Evolutionary conservation across 1,284 basidiomycete species (phyloP).

Genomic region (Ustilago tritici): DNA sequence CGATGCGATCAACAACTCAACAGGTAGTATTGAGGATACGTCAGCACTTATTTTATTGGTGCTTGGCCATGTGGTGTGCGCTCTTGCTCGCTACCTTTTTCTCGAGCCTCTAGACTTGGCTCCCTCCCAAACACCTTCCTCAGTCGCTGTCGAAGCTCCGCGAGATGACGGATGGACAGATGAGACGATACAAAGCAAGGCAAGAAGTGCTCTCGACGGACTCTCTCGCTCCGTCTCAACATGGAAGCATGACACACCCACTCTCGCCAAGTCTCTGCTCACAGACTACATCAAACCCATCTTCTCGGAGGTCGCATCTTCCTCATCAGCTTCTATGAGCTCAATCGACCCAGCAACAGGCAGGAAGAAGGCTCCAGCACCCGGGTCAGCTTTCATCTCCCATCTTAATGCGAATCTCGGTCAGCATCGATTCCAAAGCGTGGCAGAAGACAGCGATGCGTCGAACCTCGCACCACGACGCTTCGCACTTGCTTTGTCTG

Average conservation of each 20-base stretch:
- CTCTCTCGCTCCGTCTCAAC: neutral
- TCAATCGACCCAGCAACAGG: conserved; percentile 28
- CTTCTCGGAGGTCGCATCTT: conserved; percentile 21
- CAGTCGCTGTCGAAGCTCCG: neutral
- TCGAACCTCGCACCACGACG: conserved; percentile 16
- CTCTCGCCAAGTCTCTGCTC: conserved; percentile 19
- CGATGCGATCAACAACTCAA: no score
- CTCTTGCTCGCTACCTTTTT: conserved; percentile 19
- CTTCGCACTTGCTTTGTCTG: conserved; percentile 10
- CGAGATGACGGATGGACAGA: conserved; percentile 28
- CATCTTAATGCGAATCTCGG: conserved; percentile 28
- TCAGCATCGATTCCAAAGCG: conserved; percentile 32
- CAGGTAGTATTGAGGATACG: neutral
- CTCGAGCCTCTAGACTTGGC: neutral
- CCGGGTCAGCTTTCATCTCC: conserved; percentile 22
- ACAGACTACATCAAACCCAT: conserved; percentile 41
- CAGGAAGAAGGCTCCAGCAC: conserved; percentile 12
- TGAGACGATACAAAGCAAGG: neutral
- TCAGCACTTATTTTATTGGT: conserved; percentile 11
- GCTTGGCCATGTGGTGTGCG: conserved; percentile 25
- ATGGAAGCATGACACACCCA: neutral
- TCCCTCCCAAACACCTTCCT: neutral
- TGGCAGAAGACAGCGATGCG: conserved; percentile 23
- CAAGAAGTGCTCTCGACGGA: neutral
- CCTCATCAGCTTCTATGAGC: conserved; percentile 17